Conservation (phyloP, 805 yeast species). For the Zygoascus tannicola region DNA sequence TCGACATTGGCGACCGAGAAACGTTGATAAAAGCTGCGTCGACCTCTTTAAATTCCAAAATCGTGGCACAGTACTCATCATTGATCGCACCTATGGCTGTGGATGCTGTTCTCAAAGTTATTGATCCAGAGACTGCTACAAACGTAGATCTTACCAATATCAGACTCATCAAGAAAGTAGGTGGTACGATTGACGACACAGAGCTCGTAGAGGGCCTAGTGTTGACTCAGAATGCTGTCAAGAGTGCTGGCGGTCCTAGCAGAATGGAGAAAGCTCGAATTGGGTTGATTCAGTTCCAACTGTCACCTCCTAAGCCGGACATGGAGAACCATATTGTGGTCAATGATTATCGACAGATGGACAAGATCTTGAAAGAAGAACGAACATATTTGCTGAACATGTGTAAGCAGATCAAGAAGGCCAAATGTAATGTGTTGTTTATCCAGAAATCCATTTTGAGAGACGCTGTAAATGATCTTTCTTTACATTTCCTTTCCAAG, state of each 20-base stretch:
- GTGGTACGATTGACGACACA: slow-evolving; percentile 97
- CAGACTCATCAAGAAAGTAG: slow-evolving; percentile 84
- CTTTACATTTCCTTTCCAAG: slow-evolving; percentile 89
- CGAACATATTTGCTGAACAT: slow-evolving; percentile 89
- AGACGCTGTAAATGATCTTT: slow-evolving; percentile 90
- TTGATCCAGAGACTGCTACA: slow-evolving; percentile 48
- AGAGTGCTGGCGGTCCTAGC: slow-evolving; percentile 89
- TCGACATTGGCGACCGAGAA: slow-evolving; percentile 71
- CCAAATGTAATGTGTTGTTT: slow-evolving; percentile 86
- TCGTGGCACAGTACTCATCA: slow-evolving; percentile 85
- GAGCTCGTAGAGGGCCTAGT: slow-evolving; percentile 83
- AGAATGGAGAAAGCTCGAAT: slow-evolving; percentile 89
- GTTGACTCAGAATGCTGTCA: slow-evolving; percentile 80
- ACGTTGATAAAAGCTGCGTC: slow-evolving; percentile 85
- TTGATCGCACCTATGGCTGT: slow-evolving; percentile 89
- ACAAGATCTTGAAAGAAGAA: slow-evolving; percentile 94
- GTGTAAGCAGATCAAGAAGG: slow-evolving; percentile 92
- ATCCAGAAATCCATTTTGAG: slow-evolving; percentile 89
- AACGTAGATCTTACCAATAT: slow-evolving; percentile 83
- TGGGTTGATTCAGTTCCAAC: slow-evolving; percentile 85
- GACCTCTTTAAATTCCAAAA: slow-evolving; percentile 89
- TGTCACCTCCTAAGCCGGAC: slow-evolving; percentile 95
- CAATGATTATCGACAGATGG: slow-evolving; percentile 98
- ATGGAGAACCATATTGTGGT: slow-evolving; percentile 97
- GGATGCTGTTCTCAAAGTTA: slow-evolving; percentile 78